These are phyloP conservation scores for Beauveria pseudobassiana DNA, from an alignment of 2,329 filamentous ascomycete species.

Conservation along the genomic window DNA sequence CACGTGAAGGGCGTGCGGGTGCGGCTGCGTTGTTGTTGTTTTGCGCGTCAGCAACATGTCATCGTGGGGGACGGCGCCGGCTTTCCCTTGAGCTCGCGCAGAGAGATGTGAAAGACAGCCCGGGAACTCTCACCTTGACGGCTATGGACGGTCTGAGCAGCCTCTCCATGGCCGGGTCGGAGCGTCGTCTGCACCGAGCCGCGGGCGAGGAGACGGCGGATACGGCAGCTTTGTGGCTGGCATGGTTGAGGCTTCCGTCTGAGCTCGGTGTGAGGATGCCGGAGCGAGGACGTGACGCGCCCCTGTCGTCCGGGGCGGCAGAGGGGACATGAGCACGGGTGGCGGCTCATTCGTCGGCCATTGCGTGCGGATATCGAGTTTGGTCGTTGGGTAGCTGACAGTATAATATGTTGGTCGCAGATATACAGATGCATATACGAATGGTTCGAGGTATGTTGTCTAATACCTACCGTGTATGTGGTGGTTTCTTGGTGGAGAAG, in stretches of 20 bases:
- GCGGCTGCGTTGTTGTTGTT: conserved; percentile 33
- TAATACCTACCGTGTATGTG: not conserved
- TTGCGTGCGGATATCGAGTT: not conserved
- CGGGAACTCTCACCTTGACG: conserved; percentile 37
- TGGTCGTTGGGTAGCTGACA: not conserved
- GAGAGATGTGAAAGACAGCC: not conserved
- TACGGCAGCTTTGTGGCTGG: conserved; percentile 16
- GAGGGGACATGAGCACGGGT: conserved; percentile 24
- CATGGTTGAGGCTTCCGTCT: conserved; percentile 27
- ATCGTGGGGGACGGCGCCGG: not conserved
- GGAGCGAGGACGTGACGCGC: conserved; percentile 43
- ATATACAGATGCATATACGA: not conserved
- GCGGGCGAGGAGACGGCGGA: conserved; percentile 22
- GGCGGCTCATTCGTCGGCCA: conserved; percentile 1
- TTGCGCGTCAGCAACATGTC: not conserved
- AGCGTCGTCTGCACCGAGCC: conserved; percentile 28
- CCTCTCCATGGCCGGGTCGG: conserved; percentile 38
- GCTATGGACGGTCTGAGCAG: conserved; percentile 45
- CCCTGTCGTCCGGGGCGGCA: conserved; percentile 26
- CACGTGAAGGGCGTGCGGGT: conserved; percentile 44
- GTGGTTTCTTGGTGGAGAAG: conserved; percentile 1
- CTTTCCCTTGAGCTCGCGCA: too few species aligned
- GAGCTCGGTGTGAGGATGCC: conserved; percentile 35
- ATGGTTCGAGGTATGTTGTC: not conserved
- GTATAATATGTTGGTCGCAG: not conserved